These are phyloP conservation scores for Rhodocollybia butyracea DNA, from an alignment of 768 basidiomycete species.

Conservation along the genomic window DNA sequence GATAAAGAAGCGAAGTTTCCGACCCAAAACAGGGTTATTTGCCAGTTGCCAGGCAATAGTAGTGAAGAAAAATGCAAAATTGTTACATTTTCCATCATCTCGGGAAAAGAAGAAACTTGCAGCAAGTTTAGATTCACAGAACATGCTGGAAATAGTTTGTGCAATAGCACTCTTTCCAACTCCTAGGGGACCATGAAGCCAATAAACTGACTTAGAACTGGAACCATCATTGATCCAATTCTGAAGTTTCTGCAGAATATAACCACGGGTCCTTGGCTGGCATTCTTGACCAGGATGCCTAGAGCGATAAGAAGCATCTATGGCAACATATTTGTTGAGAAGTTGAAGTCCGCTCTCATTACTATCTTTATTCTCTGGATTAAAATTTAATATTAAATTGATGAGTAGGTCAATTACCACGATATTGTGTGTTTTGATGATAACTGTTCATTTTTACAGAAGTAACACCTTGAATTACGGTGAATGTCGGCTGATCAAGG, in stretches of 20 bases:
- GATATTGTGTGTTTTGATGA: too few species aligned
- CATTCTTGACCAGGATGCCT: background rate
- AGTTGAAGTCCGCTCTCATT: too few species aligned
- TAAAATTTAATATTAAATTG: too few species aligned
- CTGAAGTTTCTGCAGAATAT: background rate
- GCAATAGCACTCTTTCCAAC: constrained; percentile 31
- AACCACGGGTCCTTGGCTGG: background rate
- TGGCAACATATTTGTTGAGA: too few species aligned
- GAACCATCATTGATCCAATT: background rate
- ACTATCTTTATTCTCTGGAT: too few species aligned
- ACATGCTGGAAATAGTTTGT: constrained; percentile 23
- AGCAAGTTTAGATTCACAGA: constrained; percentile 11
- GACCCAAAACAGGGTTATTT: constrained; percentile 4
- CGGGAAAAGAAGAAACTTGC: constrained; percentile 30
- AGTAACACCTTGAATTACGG: too few species aligned
- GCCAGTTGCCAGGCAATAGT: constrained; percentile 31
- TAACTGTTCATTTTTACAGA: too few species aligned
- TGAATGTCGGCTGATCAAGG: too few species aligned
- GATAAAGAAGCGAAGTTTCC: constrained; percentile 4
- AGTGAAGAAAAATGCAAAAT: constrained; percentile 23
- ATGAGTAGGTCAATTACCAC: too few species aligned
- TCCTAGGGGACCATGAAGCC: constrained; percentile 33
- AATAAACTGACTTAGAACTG: constrained; percentile 17
- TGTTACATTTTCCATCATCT: constrained; percentile 21
- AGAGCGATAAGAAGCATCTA: too few species aligned